Conservation (phyloP, 345 rosid genomes). For the Pugionium cornutum region DNA sequence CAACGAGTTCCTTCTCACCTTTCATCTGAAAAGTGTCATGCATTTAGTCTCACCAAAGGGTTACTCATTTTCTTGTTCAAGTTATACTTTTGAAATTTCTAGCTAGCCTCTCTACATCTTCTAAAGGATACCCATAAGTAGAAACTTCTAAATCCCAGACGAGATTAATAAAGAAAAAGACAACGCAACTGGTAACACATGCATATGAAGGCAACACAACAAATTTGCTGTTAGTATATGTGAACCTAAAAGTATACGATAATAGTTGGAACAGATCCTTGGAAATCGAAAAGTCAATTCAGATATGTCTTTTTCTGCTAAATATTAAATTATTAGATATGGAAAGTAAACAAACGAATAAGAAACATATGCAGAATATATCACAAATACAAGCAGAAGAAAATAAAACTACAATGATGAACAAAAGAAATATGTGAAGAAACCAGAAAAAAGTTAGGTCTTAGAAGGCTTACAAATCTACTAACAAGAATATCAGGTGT, state of each 20-base stretch:
- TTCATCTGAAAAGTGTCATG: constrained; percentile 66
- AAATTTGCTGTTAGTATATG: constrained; percentile 3
- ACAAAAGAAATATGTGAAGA: constrained; percentile 10
- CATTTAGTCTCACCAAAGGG: neutral
- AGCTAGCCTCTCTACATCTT: constrained; percentile 14
- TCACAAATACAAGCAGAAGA: constrained; percentile 12
- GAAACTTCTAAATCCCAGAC: constrained; percentile 17
- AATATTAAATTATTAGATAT: neutral
- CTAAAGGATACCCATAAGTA: neutral
- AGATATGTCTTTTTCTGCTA: neutral
- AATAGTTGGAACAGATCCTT: neutral
- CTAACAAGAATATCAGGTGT: constrained; percentile 86
- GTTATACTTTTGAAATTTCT: constrained; percentile 9
- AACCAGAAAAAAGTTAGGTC: neutral
- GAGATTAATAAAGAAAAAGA: neutral
- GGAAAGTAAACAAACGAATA: neutral
- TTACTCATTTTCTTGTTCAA: constrained; percentile 13
- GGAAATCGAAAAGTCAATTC: constrained; percentile 13
- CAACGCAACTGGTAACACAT: constrained; percentile 2
- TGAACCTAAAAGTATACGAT: constrained; percentile 5
- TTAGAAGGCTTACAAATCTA: constrained; percentile 72
- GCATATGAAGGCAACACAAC: constrained; percentile 9
- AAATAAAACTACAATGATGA: constrained; percentile 6
- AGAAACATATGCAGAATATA: constrained; percentile 12
- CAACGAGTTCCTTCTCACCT: constrained; percentile 92